Percentiles rank a stretch among this genome's conserved stretches.
These are phyloP conservation scores for Boletales sp. DNA, from an alignment of 768 basidiomycete species.

Conservation along the genomic window DNA sequence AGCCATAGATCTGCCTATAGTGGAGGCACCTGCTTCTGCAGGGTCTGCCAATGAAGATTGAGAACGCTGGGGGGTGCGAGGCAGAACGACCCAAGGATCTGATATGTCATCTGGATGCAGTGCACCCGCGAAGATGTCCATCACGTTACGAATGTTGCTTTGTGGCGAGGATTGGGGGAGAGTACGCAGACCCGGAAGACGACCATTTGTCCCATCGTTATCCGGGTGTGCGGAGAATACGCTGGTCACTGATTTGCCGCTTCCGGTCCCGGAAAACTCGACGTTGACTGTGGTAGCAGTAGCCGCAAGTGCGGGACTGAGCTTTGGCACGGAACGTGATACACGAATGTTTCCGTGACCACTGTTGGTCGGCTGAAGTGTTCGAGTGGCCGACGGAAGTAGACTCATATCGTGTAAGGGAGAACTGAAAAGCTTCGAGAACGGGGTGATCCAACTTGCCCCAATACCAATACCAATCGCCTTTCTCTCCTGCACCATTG, in stretches of 20 bases:
- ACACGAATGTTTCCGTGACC: constrained; percentile 20
- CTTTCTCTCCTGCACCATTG: constrained; percentile 32
- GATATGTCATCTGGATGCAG: constrained; percentile 41
- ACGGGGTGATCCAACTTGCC: constrained; percentile 78
- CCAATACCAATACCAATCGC: constrained; percentile 32
- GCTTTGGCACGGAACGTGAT: constrained; percentile 70
- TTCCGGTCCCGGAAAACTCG: constrained; percentile 80
- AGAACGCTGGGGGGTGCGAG: constrained; percentile 35
- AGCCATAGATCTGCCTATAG: constrained; percentile 16
- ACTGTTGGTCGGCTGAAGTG: constrained; percentile 25
- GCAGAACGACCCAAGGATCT: constrained; percentile 76
- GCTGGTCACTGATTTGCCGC: constrained; percentile 52
- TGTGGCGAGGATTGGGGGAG: constrained; percentile 10
- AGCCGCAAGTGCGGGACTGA: constrained; percentile 80
- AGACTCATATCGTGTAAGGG: constrained; percentile 22
- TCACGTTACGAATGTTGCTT: constrained; percentile 41
- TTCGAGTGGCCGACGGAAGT: constrained; percentile 15
- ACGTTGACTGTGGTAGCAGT: constrained; percentile 93
- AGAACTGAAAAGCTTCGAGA: constrained; percentile 74
- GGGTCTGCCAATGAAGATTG: constrained; percentile 25
- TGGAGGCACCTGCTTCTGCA: constrained; percentile 6
- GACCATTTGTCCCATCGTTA: constrained; percentile 11
- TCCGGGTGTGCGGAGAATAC: constrained; percentile 32
- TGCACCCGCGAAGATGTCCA: constrained; percentile 93
- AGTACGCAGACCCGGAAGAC: constrained; percentile 11